These are phyloP conservation scores for Grifola frondosa DNA, from an alignment of 1,284 basidiomycete species.

Conservation along the genomic window DNA sequence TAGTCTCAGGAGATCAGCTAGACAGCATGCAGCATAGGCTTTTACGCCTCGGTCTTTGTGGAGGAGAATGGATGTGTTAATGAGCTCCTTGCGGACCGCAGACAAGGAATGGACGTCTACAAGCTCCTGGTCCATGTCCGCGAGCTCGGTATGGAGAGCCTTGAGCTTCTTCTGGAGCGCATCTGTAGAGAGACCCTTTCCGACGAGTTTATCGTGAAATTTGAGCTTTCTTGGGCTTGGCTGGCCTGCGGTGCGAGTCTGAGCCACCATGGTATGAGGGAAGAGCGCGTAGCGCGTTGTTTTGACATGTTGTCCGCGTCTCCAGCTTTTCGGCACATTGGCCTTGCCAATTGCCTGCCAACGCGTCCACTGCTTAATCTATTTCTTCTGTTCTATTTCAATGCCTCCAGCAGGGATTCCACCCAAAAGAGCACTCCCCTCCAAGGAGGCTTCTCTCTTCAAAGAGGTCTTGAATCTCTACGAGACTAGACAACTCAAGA, in stretches of 20 bases:
- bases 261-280: constrained; percentile 56
- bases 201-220: constrained; percentile 78
- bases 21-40: constrained; percentile 90
- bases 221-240: constrained; percentile 59
- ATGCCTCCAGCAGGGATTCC: constrained; percentile 36
- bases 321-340: constrained; percentile 8
- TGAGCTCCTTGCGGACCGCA: constrained; percentile 75
- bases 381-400: constrained; percentile 7
- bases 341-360: background rate
- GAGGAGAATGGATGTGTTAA: constrained; percentile 77
- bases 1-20: constrained; percentile 90
- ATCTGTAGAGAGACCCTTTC: constrained; percentile 71
- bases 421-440: constrained; percentile 59
- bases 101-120: constrained; percentile 76
- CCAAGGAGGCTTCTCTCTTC: constrained; percentile 87
- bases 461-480: constrained; percentile 88
- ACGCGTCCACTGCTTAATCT: background rate
- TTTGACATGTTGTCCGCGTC: constrained; percentile 21
- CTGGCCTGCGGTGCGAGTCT: constrained; percentile 59
- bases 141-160: constrained; percentile 79
- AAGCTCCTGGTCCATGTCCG: constrained; percentile 83
- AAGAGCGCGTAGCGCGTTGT: constrained; percentile 25
- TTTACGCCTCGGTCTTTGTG: constrained; percentile 96
- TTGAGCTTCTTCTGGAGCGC: constrained; percentile 83
- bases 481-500: constrained; percentile 88